Conservation (phyloP, 2,329 filamentous ascomycete species). For the Boeremia exigua region DNA sequence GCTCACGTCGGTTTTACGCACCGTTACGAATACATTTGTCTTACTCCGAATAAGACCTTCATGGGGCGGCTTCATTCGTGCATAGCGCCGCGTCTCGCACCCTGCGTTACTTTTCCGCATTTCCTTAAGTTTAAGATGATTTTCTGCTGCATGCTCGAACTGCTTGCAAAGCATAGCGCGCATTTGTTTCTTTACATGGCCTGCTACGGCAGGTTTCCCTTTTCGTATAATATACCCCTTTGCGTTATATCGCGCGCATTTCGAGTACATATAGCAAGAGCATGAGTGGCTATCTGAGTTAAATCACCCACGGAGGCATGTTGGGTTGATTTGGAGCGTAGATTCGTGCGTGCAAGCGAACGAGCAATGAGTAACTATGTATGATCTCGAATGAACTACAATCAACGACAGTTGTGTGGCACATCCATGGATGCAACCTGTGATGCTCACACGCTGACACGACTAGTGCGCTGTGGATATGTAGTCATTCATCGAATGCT, state of each 20-base stretch:
- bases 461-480: too few relatives aligned
- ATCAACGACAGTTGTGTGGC: background rate
- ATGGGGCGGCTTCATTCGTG: conserved; percentile 5
- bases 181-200: too few relatives aligned
- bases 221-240: conserved; percentile 12
- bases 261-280: conserved; percentile 12
- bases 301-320: background rate
- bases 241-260: conserved; percentile 3
- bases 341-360: conserved; percentile 6
- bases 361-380: conserved; percentile 7
- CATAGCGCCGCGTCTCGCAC: conserved; percentile 13
- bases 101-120: background rate
- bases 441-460: background rate
- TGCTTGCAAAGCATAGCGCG: background rate
- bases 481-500: too few relatives aligned
- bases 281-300: conserved; percentile 3
- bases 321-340: conserved; percentile 12
- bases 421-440: too few relatives aligned
- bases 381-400: background rate
- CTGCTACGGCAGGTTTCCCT: background rate
- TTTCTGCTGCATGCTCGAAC: background rate
- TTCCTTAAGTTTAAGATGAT: background rate
- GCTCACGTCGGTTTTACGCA: conserved; percentile 1
- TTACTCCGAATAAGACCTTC: background rate
- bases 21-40: background rate